phyloP scores from a whole-genome alignment of 83 land plant species.

The Picea engelmannii region DNA sequence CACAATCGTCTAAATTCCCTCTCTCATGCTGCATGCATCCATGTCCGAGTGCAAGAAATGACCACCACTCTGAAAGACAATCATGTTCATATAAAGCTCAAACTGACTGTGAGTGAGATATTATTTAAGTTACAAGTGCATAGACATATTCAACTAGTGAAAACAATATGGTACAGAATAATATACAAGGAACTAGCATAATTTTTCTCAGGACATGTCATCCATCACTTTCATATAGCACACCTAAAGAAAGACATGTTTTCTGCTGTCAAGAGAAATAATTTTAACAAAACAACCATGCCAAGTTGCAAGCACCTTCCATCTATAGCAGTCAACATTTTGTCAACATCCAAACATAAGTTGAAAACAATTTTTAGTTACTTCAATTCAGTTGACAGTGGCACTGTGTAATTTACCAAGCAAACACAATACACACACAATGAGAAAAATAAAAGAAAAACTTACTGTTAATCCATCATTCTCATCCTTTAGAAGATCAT shows the following conservation, averaged over 20 bases:
- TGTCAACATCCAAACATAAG: background rate
- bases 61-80: background rate
- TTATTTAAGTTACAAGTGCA: background rate
- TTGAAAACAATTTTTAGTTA: background rate
- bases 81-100: background rate
- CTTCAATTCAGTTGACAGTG: background rate
- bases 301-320: background rate
- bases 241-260: too few relatives aligned
- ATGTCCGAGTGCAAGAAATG: background rate
- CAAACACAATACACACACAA: background rate
- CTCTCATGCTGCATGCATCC: background rate
- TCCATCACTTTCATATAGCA: too few relatives aligned
- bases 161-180: too few relatives aligned
- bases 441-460: background rate
- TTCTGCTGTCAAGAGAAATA: background rate
- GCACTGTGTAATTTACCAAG: background rate
- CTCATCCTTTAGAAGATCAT: conserved; percentile 94
- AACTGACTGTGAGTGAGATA: background rate
- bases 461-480: conserved; percentile 96
- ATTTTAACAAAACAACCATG: background rate
- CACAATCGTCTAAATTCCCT: background rate
- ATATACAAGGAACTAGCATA: too few relatives aligned
- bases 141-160: too few relatives aligned
- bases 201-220: too few relatives aligned
- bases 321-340: background rate